Evolutionary conservation across 345 rosid genomes (phyloP), one percentile per base, ranked within the genome.

Genomic region (Tarenaya hassleriana): DNA sequence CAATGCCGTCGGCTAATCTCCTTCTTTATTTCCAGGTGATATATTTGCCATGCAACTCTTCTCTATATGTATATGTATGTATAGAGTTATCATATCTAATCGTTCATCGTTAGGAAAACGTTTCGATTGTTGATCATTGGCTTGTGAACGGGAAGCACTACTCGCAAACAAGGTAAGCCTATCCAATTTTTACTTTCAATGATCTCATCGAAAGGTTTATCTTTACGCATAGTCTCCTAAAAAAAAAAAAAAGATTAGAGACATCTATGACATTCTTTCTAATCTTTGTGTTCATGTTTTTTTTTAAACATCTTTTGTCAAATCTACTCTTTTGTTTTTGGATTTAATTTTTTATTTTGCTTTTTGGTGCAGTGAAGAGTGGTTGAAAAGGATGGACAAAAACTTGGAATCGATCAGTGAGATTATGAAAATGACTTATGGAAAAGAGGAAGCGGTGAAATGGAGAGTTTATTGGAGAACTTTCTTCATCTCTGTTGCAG

Each of bases 401-500:
- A 77, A 73, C 71, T 9, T 32, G 62, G 72, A 29, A 53, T 50
- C 77, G 39, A 59, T 82, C 7, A 79, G 70, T 60, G 71, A 81
- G 41, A 79, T 87, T 64, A 84, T 86, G 88, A 87, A 77, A 66
- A 63, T 75, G 33, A 82, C 90, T 16, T 84, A 84, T 47, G 96
- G 96, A 52, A 84, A 80, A 61, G 87, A 84, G 43, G 72, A 74
- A 16, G 77, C 88, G 39, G 69, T 82, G 60, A 87, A 82, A 68
- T 87, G 98, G 96, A 84, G 73, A 1, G 92, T 77, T 34, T 84
- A 91, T 51, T 79, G 96, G 98, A 74, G 86, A 71, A 82, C 95
- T 16, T 82, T 86, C 73, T 86, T 91, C 58, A 80, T 87, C 0
- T 68, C 89, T 0, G 95, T 82, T 55, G 96, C 95, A 5, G 95